Evolutionary conservation across 2,329 filamentous ascomycete species (phyloP).

Genomic region (Stenocarpella maydis): DNA sequence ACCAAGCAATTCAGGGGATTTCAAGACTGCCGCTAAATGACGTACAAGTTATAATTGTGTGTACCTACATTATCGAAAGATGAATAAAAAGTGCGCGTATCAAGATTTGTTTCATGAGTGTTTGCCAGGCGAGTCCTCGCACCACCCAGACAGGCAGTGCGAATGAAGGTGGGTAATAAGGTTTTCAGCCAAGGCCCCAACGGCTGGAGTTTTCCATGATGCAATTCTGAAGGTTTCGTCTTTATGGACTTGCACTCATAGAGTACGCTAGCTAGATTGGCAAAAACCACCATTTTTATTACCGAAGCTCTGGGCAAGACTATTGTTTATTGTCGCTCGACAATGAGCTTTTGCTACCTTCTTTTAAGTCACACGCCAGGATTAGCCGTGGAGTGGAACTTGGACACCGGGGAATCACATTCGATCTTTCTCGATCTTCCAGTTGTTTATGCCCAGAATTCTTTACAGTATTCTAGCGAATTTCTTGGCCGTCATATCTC

Average conservation of each 20-base stretch:
- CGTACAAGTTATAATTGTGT: neutral
- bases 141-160: neutral
- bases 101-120: conserved; percentile 12
- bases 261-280: neutral
- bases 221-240: neutral
- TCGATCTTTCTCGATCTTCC: neutral
- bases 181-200: conserved; percentile 17
- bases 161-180: conserved; percentile 21
- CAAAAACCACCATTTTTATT: neutral
- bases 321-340: neutral
- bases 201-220: neutral
- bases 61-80: neutral
- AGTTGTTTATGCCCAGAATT: neutral
- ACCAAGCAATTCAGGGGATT: neutral
- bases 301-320: conserved; percentile 16
- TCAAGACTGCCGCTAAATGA: neutral
- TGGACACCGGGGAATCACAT: neutral
- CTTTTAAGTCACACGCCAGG: neutral
- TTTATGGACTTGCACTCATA: neutral
- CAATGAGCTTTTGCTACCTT: conserved; percentile 13
- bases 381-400: too few species aligned
- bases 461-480: neutral
- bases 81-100: neutral
- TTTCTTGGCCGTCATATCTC: neutral
- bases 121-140: neutral